Conservation (phyloP, 2,329 filamentous ascomycete genomes). For the Neofusicoccum laricinum region DNA sequence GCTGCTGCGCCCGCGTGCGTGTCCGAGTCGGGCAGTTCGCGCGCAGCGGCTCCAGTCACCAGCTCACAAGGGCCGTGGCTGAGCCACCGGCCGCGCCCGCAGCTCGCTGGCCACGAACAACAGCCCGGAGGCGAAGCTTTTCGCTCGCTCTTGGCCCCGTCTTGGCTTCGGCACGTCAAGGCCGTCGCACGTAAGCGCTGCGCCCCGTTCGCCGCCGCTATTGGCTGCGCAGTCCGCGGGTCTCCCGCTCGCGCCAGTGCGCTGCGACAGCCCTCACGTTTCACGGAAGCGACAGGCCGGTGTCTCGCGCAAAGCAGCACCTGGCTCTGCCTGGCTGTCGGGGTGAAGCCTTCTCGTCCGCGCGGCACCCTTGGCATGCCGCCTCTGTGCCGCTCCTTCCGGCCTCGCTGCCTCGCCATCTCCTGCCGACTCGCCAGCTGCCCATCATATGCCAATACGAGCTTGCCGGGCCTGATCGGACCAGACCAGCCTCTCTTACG, state of each 20-base stretch:
- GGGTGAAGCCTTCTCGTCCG: slow-evolving; percentile 2
- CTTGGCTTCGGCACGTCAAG: background rate
- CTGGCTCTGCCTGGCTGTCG: background rate
- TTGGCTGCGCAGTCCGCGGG: background rate
- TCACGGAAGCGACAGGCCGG: slow-evolving; percentile 2
- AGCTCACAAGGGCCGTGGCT: background rate
- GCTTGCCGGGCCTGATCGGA: background rate
- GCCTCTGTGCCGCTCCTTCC: background rate
- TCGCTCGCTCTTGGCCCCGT: background rate
- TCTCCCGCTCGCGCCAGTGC: background rate
- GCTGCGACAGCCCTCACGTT: background rate
- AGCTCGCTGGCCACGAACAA: background rate
- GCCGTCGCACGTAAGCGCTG: slow-evolving; percentile 12
- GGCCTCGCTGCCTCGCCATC: background rate
- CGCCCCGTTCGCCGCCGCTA: background rate
- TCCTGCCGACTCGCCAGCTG: background rate
- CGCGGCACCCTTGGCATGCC: slow-evolving; percentile 10
- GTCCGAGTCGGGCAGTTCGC: too few relatives aligned
- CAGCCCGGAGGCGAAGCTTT: slow-evolving; percentile 3
- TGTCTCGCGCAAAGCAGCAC: background rate
- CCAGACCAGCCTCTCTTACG: background rate
- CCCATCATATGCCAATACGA: slow-evolving; percentile 3
- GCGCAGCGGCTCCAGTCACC: too few relatives aligned
- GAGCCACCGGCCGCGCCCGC: slow-evolving; percentile 1
- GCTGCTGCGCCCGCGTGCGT: slow-evolving; percentile 3